These are phyloP conservation scores for Sporisorium scitamineum DNA, from an alignment of 1,284 basidiomycete species.

Conservation along the genomic window DNA sequence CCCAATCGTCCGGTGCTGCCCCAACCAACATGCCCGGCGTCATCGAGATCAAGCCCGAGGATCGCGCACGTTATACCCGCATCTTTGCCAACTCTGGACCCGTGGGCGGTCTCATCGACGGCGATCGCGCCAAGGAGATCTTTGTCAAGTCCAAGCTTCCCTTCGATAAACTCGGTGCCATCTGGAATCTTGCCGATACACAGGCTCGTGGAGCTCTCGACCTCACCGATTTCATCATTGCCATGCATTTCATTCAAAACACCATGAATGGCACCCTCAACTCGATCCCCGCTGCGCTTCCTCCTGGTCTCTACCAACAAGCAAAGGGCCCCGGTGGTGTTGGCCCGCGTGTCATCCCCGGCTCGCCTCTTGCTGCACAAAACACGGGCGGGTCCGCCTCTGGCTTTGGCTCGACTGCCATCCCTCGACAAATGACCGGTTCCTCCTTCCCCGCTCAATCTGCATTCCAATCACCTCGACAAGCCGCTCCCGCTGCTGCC, in stretches of 20 bases:
- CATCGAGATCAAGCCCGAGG: conserved; percentile 62
- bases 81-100: conserved; percentile 68
- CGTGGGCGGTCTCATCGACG: conserved; percentile 71
- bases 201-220: conserved; percentile 91
- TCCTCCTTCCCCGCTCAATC: conserved; percentile 69
- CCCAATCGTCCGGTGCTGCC: conserved; percentile 12
- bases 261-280: conserved; percentile 82
- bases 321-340: conserved; percentile 69
- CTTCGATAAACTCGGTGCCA: conserved; percentile 89
- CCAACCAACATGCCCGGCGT: conserved; percentile 40
- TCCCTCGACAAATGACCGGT: conserved; percentile 54
- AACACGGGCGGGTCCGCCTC: conserved; percentile 56
- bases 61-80: conserved; percentile 67
- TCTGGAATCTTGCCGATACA: conserved; percentile 96
- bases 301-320: conserved; percentile 89
- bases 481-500: conserved; percentile 44
- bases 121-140: conserved; percentile 89
- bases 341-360: conserved; percentile 37
- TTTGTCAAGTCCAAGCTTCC: conserved; percentile 93
- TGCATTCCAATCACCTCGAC: conserved; percentile 72
- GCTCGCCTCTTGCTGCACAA: conserved; percentile 52
- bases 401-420: conserved; percentile 27
- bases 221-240: conserved; percentile 91
- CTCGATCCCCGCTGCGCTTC: conserved; percentile 81
- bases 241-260: conserved; percentile 91